phyloP scores from a whole-genome alignment of 352 stramenopile genomes.

The Albugo candida region DNA sequence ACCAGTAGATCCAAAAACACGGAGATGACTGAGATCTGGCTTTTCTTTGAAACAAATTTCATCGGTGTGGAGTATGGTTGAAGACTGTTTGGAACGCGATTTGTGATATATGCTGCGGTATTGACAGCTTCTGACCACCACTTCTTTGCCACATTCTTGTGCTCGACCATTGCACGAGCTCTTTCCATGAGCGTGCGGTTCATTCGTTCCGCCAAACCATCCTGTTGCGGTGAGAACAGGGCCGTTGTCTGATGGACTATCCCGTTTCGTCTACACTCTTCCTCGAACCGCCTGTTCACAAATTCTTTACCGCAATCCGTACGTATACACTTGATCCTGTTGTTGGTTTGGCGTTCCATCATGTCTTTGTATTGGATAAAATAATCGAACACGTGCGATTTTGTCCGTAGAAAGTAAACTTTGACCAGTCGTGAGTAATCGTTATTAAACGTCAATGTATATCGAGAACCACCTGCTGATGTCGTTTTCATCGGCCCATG shows the following conservation, averaged over 20 bases:
- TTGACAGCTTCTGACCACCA: conserved; percentile 9
- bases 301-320: conserved; percentile 12
- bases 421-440: conserved; percentile 8
- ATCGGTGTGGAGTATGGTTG: conserved; percentile 3
- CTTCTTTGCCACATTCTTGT: conserved; percentile 4
- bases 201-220: conserved; percentile 10
- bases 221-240: conserved; percentile 9
- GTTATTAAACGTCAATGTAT: conserved; percentile 7
- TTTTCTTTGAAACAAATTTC: neutral
- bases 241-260: conserved; percentile 11
- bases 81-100: conserved; percentile 4
- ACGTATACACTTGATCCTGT: conserved; percentile 5
- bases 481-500: neutral
- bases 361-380: conserved; percentile 5
- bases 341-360: conserved; percentile 1
- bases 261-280: neutral
- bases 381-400: conserved; percentile 7
- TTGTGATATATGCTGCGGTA: conserved; percentile 7
- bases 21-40: conserved; percentile 7
- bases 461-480: neutral
- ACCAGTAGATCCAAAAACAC: conserved; percentile 5
- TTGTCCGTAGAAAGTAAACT: conserved; percentile 10
- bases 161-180: conserved; percentile 6
- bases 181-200: conserved; percentile 8
- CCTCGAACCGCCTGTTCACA: neutral